These are phyloP conservation scores for Martensiomyces pterosporus DNA, from an alignment of 192 early-diverging fungal species.

Conservation along the genomic window DNA sequence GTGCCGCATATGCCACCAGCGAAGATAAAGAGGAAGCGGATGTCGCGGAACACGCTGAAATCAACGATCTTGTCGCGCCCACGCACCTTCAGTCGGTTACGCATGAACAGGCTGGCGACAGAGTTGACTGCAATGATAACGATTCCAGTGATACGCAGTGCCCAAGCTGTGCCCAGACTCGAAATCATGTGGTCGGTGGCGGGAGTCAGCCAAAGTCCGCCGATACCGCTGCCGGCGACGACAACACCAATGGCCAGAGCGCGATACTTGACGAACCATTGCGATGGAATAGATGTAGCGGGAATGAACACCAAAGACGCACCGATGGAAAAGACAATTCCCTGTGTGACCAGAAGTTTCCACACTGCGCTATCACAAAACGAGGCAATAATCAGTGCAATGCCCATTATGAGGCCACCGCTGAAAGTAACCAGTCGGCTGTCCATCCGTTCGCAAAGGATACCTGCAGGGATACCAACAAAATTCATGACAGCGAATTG, in stretches of 20 bases:
- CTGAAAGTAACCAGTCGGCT: constrained; percentile 46
- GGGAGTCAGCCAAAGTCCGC: constrained; percentile 52
- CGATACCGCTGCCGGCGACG: constrained; percentile 53
- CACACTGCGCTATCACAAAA: constrained; percentile 54
- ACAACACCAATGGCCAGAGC: constrained; percentile 52
- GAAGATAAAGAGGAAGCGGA: constrained; percentile 43
- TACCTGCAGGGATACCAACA: constrained; percentile 45
- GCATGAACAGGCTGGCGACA: constrained; percentile 44
- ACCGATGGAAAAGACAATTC: constrained; percentile 51
- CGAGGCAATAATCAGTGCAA: constrained; percentile 51
- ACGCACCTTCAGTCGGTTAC: constrained; percentile 13
- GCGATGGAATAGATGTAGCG: constrained; percentile 51
- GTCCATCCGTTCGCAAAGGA: constrained; percentile 51
- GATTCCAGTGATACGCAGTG: constrained; percentile 52
- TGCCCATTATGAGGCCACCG: constrained; percentile 52
- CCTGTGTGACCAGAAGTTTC: constrained; percentile 60
- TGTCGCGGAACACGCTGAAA: constrained; percentile 43
- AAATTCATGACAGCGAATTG: constrained; percentile 51
- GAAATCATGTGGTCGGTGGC: constrained; percentile 46
- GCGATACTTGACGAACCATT: constrained; percentile 52
- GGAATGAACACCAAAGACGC: constrained; percentile 51
- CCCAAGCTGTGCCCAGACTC: constrained; percentile 50
- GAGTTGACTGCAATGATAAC: constrained; percentile 43
- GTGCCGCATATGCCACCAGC: constrained; percentile 40
- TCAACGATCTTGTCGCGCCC: constrained; percentile 41